These are phyloP conservation scores for Endocalyx cinctus DNA, from an alignment of 2,329 filamentous ascomycete species.

Conservation along the genomic window DNA sequence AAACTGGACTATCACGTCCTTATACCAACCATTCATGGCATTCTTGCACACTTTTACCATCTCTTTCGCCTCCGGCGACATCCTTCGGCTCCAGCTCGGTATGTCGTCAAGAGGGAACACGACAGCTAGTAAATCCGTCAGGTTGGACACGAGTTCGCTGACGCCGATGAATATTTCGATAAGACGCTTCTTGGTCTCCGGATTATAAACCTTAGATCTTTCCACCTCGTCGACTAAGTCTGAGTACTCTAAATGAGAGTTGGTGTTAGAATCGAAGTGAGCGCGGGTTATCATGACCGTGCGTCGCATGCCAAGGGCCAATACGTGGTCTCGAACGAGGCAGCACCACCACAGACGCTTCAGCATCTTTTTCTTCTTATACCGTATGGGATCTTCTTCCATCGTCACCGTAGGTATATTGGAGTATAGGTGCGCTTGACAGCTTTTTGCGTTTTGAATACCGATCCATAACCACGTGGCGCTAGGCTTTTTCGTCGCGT, in stretches of 20 bases:
- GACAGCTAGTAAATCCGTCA: conserved; percentile 42
- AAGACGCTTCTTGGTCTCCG: conserved; percentile 39
- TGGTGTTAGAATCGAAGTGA: conserved; percentile 39
- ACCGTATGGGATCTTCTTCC: conserved; percentile 25
- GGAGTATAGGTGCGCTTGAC: conserved; percentile 39
- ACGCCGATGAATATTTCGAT: conserved; percentile 42
- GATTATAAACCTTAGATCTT: conserved; percentile 39
- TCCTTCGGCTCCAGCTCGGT: conserved; percentile 33
- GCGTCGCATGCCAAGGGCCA: conserved; percentile 45
- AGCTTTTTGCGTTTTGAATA: conserved; percentile 44
- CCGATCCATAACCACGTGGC: conserved; percentile 45
- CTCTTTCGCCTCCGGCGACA: conserved; percentile 25
- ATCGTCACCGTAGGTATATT: conserved; percentile 27
- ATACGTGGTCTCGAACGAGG: conserved; percentile 45
- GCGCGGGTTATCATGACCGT: conserved; percentile 44
- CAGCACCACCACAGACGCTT: conserved; percentile 54
- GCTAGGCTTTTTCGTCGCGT: conserved; percentile 34
- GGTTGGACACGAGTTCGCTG: conserved; percentile 38
- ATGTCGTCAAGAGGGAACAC: conserved; percentile 40
- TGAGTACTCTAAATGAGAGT: conserved; percentile 31
- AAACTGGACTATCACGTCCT: conserved; percentile 32
- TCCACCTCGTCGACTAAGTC: conserved; percentile 44
- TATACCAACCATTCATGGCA: conserved; percentile 36
- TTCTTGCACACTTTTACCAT: conserved; percentile 32
- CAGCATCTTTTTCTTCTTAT: conserved; percentile 34